Conservation (phyloP, 441 rosid genomes). For the Codiaeum variegatum region DNA sequence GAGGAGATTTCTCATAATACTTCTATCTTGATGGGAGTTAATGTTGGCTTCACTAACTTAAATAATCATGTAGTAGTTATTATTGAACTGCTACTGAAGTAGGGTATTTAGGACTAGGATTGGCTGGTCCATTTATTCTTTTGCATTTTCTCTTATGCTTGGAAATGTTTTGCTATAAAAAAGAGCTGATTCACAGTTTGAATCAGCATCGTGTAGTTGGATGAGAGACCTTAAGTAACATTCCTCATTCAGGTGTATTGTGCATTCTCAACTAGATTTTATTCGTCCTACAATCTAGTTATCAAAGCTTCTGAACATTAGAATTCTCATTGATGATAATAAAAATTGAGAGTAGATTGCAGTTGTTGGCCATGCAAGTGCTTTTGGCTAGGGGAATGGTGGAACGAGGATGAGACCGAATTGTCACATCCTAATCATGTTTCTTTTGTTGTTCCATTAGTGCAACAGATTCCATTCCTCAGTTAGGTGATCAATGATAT, state of each 20-base stretch:
- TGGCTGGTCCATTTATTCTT: background rate
- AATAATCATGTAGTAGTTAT: background rate
- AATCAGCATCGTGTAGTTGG: background rate
- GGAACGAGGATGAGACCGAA: background rate
- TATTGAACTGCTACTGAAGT: background rate
- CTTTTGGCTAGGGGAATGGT: background rate
- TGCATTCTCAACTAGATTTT: background rate
- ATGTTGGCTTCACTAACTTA: background rate
- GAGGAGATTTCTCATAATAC: background rate
- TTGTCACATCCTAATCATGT: background rate
- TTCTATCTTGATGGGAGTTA: background rate
- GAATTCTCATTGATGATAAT: background rate
- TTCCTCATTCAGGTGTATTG: background rate
- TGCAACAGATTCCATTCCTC: background rate
- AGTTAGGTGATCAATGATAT: background rate
- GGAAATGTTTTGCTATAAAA: background rate
- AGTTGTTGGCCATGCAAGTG: background rate
- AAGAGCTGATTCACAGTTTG: background rate
- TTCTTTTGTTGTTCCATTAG: background rate
- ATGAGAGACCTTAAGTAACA: background rate
- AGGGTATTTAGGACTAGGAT: background rate
- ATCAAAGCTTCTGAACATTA: background rate
- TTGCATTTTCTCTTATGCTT: background rate
- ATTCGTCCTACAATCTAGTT: background rate
- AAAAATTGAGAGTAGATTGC: background rate